Evolutionary conservation across 345 rosid genomes (phyloP).

Genomic region (Populus pruinosa): DNA sequence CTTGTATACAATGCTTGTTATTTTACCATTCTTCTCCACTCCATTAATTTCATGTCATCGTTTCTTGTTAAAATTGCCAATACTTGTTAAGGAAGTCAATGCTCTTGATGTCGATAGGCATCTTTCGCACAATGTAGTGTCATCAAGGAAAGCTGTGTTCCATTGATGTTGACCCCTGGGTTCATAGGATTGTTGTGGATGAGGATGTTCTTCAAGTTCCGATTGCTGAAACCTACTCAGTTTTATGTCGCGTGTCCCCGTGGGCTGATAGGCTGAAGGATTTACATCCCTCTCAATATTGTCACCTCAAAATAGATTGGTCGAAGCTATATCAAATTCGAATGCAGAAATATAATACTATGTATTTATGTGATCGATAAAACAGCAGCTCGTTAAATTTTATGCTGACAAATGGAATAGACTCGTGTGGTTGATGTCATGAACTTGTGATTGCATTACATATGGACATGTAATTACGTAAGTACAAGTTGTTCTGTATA

Average conservation of each 20-base stretch:
- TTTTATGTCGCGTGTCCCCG: background rate
- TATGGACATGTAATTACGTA: background rate
- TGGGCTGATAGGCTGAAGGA: background rate
- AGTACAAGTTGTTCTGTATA: background rate
- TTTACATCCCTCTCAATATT: background rate
- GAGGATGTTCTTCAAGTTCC: background rate
- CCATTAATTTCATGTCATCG: background rate
- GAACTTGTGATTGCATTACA: background rate
- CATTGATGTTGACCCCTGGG: background rate
- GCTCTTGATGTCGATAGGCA: background rate
- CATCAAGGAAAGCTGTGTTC: background rate
- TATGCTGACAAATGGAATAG: slow-evolving; percentile 23
- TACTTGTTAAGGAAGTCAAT: background rate
- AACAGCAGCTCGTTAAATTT: background rate
- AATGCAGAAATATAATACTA: background rate
- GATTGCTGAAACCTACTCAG: background rate
- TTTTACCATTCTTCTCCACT: background rate
- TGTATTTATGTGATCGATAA: background rate
- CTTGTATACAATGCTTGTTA: slow-evolving; percentile 19
- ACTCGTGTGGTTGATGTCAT: background rate
- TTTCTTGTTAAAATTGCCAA: background rate
- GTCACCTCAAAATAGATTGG: background rate
- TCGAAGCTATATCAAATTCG: background rate
- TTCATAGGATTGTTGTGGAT: background rate
- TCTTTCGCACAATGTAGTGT: background rate